phyloP scores from a whole-genome alignment of 2,329 filamentous ascomycete species.

The Clathrospora elynae region DNA sequence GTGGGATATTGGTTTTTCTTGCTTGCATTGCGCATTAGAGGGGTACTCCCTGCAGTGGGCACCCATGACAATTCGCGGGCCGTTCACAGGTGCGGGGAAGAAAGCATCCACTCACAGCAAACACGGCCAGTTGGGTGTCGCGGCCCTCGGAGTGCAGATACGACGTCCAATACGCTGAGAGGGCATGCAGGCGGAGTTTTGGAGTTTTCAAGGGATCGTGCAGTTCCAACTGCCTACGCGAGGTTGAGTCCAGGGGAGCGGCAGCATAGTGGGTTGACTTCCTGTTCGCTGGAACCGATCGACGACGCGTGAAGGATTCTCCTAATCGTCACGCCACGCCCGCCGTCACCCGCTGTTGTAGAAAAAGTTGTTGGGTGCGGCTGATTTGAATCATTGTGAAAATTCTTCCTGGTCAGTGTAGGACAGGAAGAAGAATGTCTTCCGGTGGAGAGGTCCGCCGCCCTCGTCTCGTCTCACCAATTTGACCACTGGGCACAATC shows the following conservation, averaged over 20 bases:
- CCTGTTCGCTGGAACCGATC: slow-evolving; percentile 25
- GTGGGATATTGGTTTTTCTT: slow-evolving; percentile 26
- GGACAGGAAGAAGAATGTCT: slow-evolving; percentile 13
- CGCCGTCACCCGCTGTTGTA: slow-evolving; percentile 1
- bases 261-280: slow-evolving; percentile 25
- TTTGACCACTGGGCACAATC: slow-evolving; percentile 11
- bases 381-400: slow-evolving; percentile 28
- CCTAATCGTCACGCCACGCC: slow-evolving; percentile 16
- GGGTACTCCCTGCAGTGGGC: slow-evolving; percentile 16
- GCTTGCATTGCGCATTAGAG: slow-evolving; percentile 15
- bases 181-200: slow-evolving; percentile 11
- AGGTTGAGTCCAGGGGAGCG: slow-evolving; percentile 13
- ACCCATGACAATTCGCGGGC: slow-evolving; percentile 25
- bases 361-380: slow-evolving; percentile 8
- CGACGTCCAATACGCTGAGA: slow-evolving; percentile 11
- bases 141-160: slow-evolving; percentile 10
- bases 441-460: slow-evolving; percentile 16
- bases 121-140: slow-evolving; percentile 11
- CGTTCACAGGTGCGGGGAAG: slow-evolving; percentile 28
- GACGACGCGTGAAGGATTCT: slow-evolving; percentile 20
- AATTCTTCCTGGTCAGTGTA: slow-evolving; percentile 30
- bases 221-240: slow-evolving; percentile 14
- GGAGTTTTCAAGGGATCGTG: slow-evolving; percentile 21
- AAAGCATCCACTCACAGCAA: slow-evolving; percentile 10
- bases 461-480: slow-evolving; percentile 14